Evolutionary conservation across 2,329 filamentous ascomycete genomes (phyloP).

Genomic region (Beauveria scarabaeidicola): DNA sequence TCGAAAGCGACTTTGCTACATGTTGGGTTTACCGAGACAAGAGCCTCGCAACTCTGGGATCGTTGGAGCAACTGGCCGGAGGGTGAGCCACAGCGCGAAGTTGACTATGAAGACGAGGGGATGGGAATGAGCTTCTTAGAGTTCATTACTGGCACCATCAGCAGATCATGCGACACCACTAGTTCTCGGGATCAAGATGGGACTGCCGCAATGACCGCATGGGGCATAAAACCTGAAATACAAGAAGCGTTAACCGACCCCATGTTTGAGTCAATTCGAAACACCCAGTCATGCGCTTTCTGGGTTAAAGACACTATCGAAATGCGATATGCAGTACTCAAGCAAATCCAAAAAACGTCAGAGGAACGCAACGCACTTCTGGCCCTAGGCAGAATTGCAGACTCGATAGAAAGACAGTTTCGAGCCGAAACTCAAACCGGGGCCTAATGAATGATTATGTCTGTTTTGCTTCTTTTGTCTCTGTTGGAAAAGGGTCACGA

Average conservation of each 20-base stretch:
- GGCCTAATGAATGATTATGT: too few species aligned
- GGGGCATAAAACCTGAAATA: neutral
- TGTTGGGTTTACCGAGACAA: neutral
- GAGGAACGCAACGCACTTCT: too few species aligned
- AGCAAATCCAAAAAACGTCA: neutral
- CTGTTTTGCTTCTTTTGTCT: too few species aligned
- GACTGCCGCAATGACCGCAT: neutral
- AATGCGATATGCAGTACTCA: neutral
- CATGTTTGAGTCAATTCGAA: neutral
- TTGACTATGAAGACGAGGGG: neutral
- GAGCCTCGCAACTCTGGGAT: neutral
- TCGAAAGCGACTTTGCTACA: neutral
- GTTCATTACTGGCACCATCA: neutral
- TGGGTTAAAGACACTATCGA: neutral
- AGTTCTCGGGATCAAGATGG: neutral
- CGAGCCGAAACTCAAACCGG: too few species aligned
- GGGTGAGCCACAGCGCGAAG: neutral
- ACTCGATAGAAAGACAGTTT: too few species aligned
- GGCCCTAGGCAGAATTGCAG: too few species aligned
- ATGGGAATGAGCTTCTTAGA: neutral
- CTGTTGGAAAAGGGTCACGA: too few species aligned
- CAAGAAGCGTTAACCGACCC: neutral
- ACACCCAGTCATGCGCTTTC: neutral
- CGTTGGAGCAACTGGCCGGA: neutral
- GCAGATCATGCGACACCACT: neutral